Evolutionary conservation across 495 filamentous ascomycete species (phyloP), one percentile per base, ranked within the genome.

Genomic region (Aspergillus biplanus): DNA sequence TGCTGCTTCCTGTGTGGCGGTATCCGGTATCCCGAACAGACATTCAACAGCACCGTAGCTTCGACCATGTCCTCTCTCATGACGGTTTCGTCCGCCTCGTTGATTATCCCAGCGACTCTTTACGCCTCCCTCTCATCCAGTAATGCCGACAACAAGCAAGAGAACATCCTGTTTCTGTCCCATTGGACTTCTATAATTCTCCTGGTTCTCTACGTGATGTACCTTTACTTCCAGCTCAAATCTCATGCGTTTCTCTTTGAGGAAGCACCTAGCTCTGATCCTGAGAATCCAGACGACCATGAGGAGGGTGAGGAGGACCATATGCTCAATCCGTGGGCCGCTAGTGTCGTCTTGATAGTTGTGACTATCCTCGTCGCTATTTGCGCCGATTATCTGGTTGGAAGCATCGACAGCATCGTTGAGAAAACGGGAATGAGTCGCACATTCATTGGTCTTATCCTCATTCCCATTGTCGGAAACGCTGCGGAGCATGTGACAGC

Each of bases 401-500:
- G 88, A 70, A 93, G 90, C 73, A 97, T 99, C 75, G 95, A 97
- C 68, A 83, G 83, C 52, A 87, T 99, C 44, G 95, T 97, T 33
- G 78, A 90, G 63, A 88, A 85, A 61, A 89, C 90, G 9, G 87
- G 89, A 67, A 93, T 99, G 81, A 93, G 88, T 80, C 96, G 95
- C 73, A 97, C 91, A 4, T 99, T 99, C 74, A 95, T 98, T 71
- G 95, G 95, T 80, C 83, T 99, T 57, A 89, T 99, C 63, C 83
- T 99, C 39, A 90, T 99, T 48, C 95, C 95, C 32, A 97, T 99
- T 71, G 95, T 99, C 37, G 95, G 95, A 62, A 99, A 99, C 69
- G 95, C 95, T 2, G 95, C 95, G 8, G 95, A 99, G 77, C 95
- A 99, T 73, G 93, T 96, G 44, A 97, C 95, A 7, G 95, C 95